Percentiles rank a stretch among this genome's conserved stretches.
Conservation (phyloP, 148 eudicot species). For the Vaccinium macrocarpon region DNA sequence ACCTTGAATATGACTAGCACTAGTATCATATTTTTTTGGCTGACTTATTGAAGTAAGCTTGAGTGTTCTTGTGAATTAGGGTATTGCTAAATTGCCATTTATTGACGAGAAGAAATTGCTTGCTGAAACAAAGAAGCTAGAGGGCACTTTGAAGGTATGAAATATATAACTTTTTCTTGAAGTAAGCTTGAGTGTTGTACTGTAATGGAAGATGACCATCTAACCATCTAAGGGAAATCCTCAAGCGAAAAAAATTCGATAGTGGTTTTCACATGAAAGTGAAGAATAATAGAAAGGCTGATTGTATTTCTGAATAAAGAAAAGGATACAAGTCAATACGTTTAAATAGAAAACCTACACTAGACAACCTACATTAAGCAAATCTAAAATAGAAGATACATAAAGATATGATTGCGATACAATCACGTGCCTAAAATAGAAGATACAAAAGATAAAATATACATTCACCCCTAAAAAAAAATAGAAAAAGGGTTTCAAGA, state of each 20-base stretch:
- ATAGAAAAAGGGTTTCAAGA: too few relatives aligned
- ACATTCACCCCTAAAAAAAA: too few relatives aligned
- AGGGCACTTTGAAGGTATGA: conserved; percentile 80
- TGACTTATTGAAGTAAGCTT: not conserved
- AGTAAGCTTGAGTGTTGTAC: too few relatives aligned
- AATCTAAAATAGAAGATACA: too few relatives aligned
- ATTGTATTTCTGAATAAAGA: too few relatives aligned
- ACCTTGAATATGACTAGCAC: not conserved
- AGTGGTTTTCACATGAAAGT: not conserved
- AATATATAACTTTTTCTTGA: not conserved
- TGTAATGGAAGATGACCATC: not conserved
- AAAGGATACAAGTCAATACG: too few relatives aligned
- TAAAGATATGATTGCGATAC: too few relatives aligned
- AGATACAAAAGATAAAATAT: too few relatives aligned
- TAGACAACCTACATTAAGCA: too few relatives aligned
- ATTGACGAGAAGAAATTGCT: conserved; percentile 88
- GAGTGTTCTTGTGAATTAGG: conserved; percentile 45
- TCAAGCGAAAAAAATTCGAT: not conserved
- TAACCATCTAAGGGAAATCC: not conserved
- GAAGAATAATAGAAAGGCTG: too few relatives aligned
- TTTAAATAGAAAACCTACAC: too few relatives aligned
- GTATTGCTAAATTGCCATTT: conserved; percentile 90
- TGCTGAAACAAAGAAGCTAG: conserved; percentile 79
- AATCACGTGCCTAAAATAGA: too few relatives aligned
- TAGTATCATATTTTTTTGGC: not conserved